Evolutionary conservation across 177 flowering plant species (phyloP).

Genomic region (Viscum album): DNA sequence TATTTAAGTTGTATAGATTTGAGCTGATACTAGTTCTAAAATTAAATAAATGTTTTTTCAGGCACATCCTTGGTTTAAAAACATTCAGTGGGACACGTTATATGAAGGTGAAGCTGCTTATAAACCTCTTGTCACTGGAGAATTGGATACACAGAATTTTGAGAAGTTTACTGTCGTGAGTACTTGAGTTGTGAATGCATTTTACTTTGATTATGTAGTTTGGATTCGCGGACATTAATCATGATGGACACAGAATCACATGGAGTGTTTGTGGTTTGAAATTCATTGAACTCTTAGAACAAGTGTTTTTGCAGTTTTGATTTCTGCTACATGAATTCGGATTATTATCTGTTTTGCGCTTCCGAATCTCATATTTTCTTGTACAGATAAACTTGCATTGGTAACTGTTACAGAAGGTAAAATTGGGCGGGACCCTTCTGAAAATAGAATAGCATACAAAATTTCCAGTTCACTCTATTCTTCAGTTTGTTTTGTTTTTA

Average conservation of each 20-base stretch:
- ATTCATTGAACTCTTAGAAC: neutral
- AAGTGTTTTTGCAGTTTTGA: neutral
- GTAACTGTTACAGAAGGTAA: no score
- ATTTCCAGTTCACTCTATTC: no score
- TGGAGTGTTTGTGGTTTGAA: neutral
- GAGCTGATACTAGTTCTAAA: no score
- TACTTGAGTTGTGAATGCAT: slow-evolving; percentile 6
- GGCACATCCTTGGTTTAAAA: slow-evolving; percentile 86
- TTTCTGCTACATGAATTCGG: neutral
- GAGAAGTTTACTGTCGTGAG: slow-evolving; percentile 80
- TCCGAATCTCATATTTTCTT: neutral
- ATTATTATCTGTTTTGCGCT: neutral
- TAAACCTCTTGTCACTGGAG: slow-evolving; percentile 69
- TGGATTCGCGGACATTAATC: neutral
- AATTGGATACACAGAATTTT: slow-evolving; percentile 82
- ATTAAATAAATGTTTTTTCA: slow-evolving; percentile 17
- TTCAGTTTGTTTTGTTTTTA: no score
- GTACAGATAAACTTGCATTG: no score
- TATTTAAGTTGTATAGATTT: neutral
- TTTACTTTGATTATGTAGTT: neutral
- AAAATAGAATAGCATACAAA: no score
- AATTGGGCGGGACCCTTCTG: no score
- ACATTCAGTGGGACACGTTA: slow-evolving; percentile 61
- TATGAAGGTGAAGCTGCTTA: slow-evolving; percentile 93
- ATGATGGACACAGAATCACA: neutral